Percentiles rank a stretch among this genome's conserved stretches.
phyloP scores from a whole-genome alignment of 2,329 filamentous ascomycete species.

The Colletotrichum paranaense region DNA sequence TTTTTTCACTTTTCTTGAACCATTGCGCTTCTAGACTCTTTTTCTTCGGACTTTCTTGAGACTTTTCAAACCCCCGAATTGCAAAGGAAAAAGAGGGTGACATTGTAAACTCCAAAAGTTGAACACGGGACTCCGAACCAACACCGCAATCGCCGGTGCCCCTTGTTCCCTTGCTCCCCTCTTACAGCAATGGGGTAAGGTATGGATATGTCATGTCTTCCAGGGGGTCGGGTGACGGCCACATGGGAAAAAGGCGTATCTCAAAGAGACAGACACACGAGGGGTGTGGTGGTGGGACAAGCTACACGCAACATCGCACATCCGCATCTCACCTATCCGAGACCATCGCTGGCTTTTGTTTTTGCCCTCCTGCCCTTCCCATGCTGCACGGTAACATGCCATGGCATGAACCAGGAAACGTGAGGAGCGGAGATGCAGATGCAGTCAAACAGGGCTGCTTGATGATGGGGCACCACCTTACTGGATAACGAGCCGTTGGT shows the following conservation, averaged over 20 bases:
- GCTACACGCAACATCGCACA: background rate
- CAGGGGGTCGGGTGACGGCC: background rate
- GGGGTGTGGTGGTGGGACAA: slow-evolving; percentile 7
- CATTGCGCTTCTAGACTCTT: background rate
- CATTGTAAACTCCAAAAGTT: background rate
- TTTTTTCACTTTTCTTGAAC: background rate
- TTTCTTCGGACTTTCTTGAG: background rate
- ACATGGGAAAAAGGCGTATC: background rate
- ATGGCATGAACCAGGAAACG: slow-evolving; percentile 25
- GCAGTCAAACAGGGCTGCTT: slow-evolving; percentile 36
- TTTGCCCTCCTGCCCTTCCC: background rate
- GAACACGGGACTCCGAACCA: background rate
- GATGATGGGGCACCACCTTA: slow-evolving; percentile 58
- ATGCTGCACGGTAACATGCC: slow-evolving; percentile 21
- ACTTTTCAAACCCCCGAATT: background rate
- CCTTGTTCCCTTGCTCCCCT: background rate
- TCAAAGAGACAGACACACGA: background rate
- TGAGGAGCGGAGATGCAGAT: slow-evolving; percentile 14
- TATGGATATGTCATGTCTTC: background rate
- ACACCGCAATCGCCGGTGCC: background rate
- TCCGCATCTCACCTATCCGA: background rate
- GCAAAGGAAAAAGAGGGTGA: background rate
- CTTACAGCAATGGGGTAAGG: background rate
- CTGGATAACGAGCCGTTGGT: slow-evolving; percentile 44
- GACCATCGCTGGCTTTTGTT: background rate